Evolutionary conservation across 2,329 filamentous ascomycete species (phyloP).

Genomic region (Monilinia vaccinii-corymbosi): DNA sequence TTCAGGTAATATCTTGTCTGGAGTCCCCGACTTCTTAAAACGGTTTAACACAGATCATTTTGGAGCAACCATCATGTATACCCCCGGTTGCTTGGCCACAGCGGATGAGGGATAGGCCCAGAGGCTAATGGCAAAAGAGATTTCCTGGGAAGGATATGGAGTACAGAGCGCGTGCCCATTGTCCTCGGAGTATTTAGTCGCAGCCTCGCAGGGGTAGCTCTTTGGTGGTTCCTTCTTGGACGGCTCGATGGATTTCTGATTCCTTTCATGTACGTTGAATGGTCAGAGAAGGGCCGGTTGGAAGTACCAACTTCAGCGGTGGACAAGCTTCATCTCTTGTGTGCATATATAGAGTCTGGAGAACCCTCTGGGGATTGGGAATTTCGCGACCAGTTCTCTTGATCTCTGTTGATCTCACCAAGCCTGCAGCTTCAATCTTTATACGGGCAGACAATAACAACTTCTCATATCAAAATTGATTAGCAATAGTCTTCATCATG

Average conservation of each 20-base stretch:
- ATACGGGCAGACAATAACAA: not conserved
- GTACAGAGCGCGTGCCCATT: slow-evolving; percentile 8
- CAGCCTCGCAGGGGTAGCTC: not conserved
- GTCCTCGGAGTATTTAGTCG: not conserved
- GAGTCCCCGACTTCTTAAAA: not conserved
- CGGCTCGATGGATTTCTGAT: not conserved
- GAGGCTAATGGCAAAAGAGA: not conserved
- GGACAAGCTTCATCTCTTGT: not conserved
- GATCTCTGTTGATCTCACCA: not conserved
- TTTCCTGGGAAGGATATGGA: slow-evolving; percentile 1
- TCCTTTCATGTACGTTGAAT: not conserved
- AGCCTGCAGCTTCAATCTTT: not conserved
- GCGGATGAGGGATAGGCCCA: not conserved
- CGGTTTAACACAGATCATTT: not conserved
- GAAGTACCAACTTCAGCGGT: not conserved
- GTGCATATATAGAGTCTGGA: slow-evolving; percentile 3
- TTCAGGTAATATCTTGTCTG: not conserved
- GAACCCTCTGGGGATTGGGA: not conserved
- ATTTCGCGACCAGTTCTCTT: not conserved
- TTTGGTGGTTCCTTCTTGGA: not conserved
- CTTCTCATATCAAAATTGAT: not conserved
- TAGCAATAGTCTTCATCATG: slow-evolving; percentile 6
- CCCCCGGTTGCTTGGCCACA: not conserved
- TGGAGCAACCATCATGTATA: not conserved
- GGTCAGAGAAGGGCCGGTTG: slow-evolving; percentile 4